Conservation (phyloP, 352 stramenopile species). For the Phytophthora fragariae region DNA sequence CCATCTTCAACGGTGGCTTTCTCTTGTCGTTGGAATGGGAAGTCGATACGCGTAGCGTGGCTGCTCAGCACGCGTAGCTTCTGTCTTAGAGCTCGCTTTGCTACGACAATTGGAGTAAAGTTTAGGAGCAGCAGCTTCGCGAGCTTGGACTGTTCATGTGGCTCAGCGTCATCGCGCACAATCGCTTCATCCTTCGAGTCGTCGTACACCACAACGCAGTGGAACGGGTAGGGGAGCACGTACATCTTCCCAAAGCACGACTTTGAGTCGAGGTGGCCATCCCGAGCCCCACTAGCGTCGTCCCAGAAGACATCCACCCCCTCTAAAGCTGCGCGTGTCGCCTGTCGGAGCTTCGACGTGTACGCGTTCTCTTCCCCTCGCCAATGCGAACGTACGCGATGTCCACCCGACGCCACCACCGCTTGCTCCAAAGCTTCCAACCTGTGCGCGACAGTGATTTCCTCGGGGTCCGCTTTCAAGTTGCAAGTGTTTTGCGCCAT, state of each 20-base stretch:
- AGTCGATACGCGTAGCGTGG: not conserved
- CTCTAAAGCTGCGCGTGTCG: not conserved
- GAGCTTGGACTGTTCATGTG: not conserved
- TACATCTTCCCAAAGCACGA: slow-evolving; percentile 3
- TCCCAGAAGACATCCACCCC: not conserved
- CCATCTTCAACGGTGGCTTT: not conserved
- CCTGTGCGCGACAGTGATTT: not conserved
- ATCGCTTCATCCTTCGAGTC: not conserved
- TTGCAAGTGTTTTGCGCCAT: not conserved
- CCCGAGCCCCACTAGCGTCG: not conserved
- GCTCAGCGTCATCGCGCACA: not conserved
- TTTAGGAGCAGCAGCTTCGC: not conserved
- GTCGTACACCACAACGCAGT: slow-evolving; percentile 3
- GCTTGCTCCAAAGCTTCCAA: not conserved
- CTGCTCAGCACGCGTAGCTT: not conserved
- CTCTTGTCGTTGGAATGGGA: not conserved
- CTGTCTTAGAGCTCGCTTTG: not conserved
- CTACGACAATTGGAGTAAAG: not conserved
- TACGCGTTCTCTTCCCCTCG: not conserved
- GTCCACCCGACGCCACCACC: not conserved
- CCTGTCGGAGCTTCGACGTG: not conserved
- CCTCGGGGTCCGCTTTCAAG: not conserved
- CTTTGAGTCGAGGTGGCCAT: not conserved
- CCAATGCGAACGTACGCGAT: not conserved
- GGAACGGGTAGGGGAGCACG: not conserved